Evolutionary conservation across 1,284 basidiomycete genomes (phyloP), one percentile per base, ranked within the genome.

Genomic region (Leccinum pachyderme): DNA sequence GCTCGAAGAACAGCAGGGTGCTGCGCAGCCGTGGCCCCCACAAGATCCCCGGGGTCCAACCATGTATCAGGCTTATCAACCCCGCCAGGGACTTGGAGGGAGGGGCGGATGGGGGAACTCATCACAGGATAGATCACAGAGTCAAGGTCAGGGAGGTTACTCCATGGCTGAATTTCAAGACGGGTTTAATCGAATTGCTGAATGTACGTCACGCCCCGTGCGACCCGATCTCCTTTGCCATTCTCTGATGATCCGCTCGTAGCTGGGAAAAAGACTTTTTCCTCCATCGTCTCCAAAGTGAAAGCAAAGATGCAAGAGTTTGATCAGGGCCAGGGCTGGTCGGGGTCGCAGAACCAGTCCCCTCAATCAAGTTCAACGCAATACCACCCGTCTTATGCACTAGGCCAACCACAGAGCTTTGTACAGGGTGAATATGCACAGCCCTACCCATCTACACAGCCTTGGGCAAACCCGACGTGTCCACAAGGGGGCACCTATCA

Each of bases 281-380:
- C 79, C 46, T 80, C 76, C 9, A 70, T 92, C 31, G 76, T 91
- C 47, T 82, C 81, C 31, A 91, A 86, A 66, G 86, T 90, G 47
- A 90, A 83, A 65, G 82, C 87, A 8, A 91, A 91, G 78, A 83
- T 91, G 60, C 84, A 87, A 63, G 90, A 91, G 62, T 83, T 83
- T 57, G 87, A 91, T 37, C 80, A 83, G 59, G 66, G 68, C 15
- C 61, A 68, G 45, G 63, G 65, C 32, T 70, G 74, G 51, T 55
- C 56, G 11, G 57, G 63, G 22, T 29, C 60, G 13, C 63, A 65
- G 52, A 39, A 51, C 12, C 63, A 63, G 32, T 4, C 25, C 12
- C 15, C 43, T 24, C 54, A 43, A 44, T 13, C 37, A 8, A 35
- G 3, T 12, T 5, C 49, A 15, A n/a, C 45, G 3, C 33, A 59